Conservation (phyloP, 306 rosid species). For the Vigna trinervia region DNA sequence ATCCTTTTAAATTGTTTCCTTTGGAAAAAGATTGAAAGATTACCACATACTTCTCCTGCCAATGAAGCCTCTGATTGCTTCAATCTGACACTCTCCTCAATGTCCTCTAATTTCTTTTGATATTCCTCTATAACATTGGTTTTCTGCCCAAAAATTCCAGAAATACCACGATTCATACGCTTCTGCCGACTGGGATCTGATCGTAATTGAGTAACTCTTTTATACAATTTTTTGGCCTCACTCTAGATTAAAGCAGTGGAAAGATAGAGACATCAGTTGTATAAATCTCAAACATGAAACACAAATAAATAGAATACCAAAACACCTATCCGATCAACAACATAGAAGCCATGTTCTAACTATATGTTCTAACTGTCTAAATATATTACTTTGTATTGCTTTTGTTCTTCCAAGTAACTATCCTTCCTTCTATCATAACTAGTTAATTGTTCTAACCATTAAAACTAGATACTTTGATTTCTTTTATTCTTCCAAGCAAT, state of each 20-base stretch:
- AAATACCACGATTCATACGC: conserved; percentile 47
- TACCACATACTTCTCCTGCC: conserved; percentile 78
- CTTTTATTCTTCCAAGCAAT: conserved; percentile 11
- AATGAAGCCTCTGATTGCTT: conserved; percentile 71
- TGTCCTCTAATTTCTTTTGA: conserved; percentile 71
- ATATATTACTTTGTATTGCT: not conserved
- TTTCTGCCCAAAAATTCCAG: conserved; percentile 65
- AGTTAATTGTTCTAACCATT: not conserved
- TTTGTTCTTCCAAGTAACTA: not conserved
- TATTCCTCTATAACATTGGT: conserved; percentile 62
- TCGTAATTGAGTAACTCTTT: conserved; percentile 56
- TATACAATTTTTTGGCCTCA: conserved; percentile 62
- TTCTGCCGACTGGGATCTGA: conserved; percentile 54
- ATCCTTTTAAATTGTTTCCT: conserved; percentile 16
- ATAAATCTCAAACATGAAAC: conserved; percentile 25
- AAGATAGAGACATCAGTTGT: conserved; percentile 33
- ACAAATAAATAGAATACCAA: conserved; percentile 17
- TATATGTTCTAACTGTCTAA: no score
- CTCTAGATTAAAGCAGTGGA: conserved; percentile 54
- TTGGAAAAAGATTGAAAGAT: conserved; percentile 36
- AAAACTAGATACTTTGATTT: not conserved
- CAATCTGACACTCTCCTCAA: conserved; percentile 76
- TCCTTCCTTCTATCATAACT: not conserved
- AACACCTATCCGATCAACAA: conserved; percentile 24
- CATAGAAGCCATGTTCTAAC: conserved; percentile 16